Evolutionary conservation across 441 rosid species (phyloP).

Genomic region (Erodium moschatum): DNA sequence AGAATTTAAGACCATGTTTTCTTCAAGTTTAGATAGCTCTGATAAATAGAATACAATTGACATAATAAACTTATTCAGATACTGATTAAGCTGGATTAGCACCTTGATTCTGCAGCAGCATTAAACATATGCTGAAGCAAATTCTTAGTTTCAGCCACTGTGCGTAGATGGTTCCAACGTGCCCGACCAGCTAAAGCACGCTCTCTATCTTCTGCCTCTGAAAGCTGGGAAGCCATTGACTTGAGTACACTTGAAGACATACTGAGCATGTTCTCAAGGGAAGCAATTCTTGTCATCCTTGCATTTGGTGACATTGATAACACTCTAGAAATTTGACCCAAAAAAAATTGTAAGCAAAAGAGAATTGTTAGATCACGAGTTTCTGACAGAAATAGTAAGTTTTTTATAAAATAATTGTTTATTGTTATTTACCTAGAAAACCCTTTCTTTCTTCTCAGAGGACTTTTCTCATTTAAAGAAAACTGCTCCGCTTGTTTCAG

Average conservation of each 20-base stretch:
- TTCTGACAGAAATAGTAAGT: too few relatives aligned
- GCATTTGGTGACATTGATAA: slow-evolving; percentile 49
- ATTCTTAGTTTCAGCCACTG: slow-evolving; percentile 54
- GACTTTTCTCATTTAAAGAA: slow-evolving; percentile 35
- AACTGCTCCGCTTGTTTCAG: slow-evolving; percentile 43
- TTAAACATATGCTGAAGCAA: slow-evolving; percentile 54
- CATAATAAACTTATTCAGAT: slow-evolving; percentile 12
- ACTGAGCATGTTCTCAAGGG: slow-evolving; percentile 56
- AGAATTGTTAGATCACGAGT: slow-evolving; percentile 3
- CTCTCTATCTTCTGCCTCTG: slow-evolving; percentile 63
- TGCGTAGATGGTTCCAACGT: slow-evolving; percentile 50
- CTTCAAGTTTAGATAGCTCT: not conserved
- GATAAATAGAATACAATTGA: not conserved
- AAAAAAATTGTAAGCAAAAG: slow-evolving; percentile 22
- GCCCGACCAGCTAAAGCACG: slow-evolving; percentile 40
- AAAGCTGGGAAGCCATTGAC: slow-evolving; percentile 62
- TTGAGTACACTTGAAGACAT: slow-evolving; percentile 50
- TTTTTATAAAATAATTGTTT: not conserved
- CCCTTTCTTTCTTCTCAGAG: slow-evolving; percentile 38
- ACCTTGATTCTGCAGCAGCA: slow-evolving; percentile 54
- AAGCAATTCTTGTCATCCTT: slow-evolving; percentile 47
- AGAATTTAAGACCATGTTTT: not conserved
- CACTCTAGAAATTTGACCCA: slow-evolving; percentile 27
- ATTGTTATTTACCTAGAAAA: slow-evolving; percentile 35
- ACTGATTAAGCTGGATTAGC: slow-evolving; percentile 17